Percentiles rank a stretch among this genome's conserved stretches.
Evolutionary conservation across 768 basidiomycete genomes (phyloP).

Genomic region (Leccinum barrowsii): DNA sequence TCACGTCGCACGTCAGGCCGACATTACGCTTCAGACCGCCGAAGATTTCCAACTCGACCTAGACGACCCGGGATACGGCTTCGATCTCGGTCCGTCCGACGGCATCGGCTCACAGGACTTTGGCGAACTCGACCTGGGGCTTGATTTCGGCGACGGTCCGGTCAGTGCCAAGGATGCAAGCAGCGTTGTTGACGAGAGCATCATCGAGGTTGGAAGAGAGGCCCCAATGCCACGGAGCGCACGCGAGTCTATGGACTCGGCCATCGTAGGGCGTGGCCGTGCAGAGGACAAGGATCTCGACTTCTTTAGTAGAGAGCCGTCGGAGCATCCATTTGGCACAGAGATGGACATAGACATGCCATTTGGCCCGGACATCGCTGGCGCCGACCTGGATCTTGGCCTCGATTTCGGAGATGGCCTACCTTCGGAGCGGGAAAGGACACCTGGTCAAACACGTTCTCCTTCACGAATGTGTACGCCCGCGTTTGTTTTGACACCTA

Average conservation of each 20-base stretch:
- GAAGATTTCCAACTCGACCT: slow-evolving; percentile 70
- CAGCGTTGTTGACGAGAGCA: slow-evolving; percentile 56
- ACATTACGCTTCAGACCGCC: slow-evolving; percentile 81
- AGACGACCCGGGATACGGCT: slow-evolving; percentile 57
- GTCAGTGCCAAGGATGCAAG: slow-evolving; percentile 30
- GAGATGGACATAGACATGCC: slow-evolving; percentile 51
- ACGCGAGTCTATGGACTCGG: slow-evolving; percentile 61
- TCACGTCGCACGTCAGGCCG: slow-evolving; percentile 80
- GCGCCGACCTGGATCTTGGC: slow-evolving; percentile 63
- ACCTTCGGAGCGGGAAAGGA: slow-evolving; percentile 45
- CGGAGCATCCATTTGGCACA: slow-evolving; percentile 61
- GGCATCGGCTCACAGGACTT: slow-evolving; percentile 88
- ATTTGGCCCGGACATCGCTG: slow-evolving; percentile 48
- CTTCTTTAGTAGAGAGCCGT: slow-evolving; percentile 60
- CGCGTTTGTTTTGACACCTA: slow-evolving; percentile 6
- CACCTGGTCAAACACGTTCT: slow-evolving; percentile 56
- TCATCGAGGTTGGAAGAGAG: slow-evolving; percentile 78
- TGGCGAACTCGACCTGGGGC: slow-evolving; percentile 65
- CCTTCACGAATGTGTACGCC: slow-evolving; percentile 71
- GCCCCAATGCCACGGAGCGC: slow-evolving; percentile 43
- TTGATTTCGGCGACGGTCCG: slow-evolving; percentile 70
- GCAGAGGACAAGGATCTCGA: slow-evolving; percentile 55
- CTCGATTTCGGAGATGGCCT: slow-evolving; percentile 65
- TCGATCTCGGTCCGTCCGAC: slow-evolving; percentile 74
- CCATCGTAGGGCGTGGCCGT: slow-evolving; percentile 47